phyloP scores from a whole-genome alignment of 73 alveolate species.

The Blepharisma japonicum region DNA sequence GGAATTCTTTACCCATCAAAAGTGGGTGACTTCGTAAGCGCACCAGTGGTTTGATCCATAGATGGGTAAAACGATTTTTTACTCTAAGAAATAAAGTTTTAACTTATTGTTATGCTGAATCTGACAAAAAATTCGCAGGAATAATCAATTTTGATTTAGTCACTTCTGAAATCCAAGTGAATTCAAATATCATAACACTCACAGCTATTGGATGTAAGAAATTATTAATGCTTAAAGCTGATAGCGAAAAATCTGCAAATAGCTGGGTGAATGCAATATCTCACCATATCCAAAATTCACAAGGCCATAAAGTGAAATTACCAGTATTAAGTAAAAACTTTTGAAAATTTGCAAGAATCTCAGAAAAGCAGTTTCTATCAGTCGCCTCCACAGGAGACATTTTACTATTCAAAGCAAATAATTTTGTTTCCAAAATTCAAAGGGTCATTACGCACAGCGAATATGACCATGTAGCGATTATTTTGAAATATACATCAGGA shows the following conservation, averaged over 20 bases:
- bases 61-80: constrained; percentile 40
- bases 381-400: constrained; percentile 75
- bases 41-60: constrained; percentile 33
- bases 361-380: constrained; percentile 39
- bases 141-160: constrained; percentile 53
- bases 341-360: constrained; percentile 57
- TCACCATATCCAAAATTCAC: background rate
- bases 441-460: constrained; percentile 70
- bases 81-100: constrained; percentile 35
- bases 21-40: constrained; percentile 51
- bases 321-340: constrained; percentile 20
- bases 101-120: constrained; percentile 34
- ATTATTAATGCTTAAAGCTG: background rate
- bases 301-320: background rate
- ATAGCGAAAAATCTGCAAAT: background rate
- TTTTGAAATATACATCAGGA: constrained; percentile 55
- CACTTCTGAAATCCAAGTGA: constrained; percentile 36
- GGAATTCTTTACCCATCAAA: too few species aligned
- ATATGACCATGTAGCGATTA: constrained; percentile 83
- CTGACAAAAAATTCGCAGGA: constrained; percentile 35
- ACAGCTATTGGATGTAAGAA: constrained; percentile 5
- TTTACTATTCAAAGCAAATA: constrained; percentile 66
- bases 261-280: constrained; percentile 14
- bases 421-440: constrained; percentile 50
- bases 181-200: background rate